A percentile compares a stretch with the other conserved stretches of the same genome.
phyloP scores from a whole-genome alignment of 2,329 filamentous ascomycete genomes.

The Penicillium sp. region DNA sequence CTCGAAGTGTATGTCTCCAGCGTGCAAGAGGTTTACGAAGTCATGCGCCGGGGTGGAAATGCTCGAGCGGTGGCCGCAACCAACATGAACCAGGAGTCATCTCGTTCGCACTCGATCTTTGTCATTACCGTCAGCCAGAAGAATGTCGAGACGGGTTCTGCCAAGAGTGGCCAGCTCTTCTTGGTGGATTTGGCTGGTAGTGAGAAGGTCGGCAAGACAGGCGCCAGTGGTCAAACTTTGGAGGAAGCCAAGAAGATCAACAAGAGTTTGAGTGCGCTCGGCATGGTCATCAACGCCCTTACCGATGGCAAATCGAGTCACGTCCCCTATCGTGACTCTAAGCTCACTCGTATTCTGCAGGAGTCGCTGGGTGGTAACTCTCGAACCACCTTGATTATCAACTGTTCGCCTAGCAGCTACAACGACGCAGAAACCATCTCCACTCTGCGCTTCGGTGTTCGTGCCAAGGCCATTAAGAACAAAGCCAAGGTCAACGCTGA shows the following conservation, averaged over 20 bases:
- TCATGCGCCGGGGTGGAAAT: slow-evolving; percentile 90
- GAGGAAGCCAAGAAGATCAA: slow-evolving; percentile 99
- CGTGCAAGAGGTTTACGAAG: slow-evolving; percentile 94
- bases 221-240: slow-evolving; percentile 93
- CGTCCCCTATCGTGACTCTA: slow-evolving; percentile 96
- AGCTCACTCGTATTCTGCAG: slow-evolving; percentile 95
- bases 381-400: slow-evolving; percentile 96
- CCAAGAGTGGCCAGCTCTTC: slow-evolving; percentile 95
- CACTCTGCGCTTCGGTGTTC: slow-evolving; percentile 90
- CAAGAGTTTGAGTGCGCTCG: slow-evolving; percentile 96
- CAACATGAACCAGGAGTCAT: slow-evolving; percentile 99
- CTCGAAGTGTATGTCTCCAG: slow-evolving; percentile 95
- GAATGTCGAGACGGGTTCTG: slow-evolving; percentile 93
- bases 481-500: slow-evolving; percentile 99
- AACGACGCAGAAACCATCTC: slow-evolving; percentile 94
- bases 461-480: slow-evolving; percentile 99
- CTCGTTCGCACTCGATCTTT: slow-evolving; percentile 97
- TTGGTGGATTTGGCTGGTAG: slow-evolving; percentile 97
- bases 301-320: slow-evolving; percentile 97
- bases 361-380: slow-evolving; percentile 98
- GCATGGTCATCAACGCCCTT: slow-evolving; percentile 98
- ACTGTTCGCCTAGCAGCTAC: slow-evolving; percentile 98
- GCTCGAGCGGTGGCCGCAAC: slow-evolving; percentile 92
- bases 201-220: slow-evolving; percentile 98
- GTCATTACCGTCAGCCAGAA: slow-evolving; percentile 97